Evolutionary conservation across 106 monocot genomes (phyloP).

Genomic region (Chionographis japonica): DNA sequence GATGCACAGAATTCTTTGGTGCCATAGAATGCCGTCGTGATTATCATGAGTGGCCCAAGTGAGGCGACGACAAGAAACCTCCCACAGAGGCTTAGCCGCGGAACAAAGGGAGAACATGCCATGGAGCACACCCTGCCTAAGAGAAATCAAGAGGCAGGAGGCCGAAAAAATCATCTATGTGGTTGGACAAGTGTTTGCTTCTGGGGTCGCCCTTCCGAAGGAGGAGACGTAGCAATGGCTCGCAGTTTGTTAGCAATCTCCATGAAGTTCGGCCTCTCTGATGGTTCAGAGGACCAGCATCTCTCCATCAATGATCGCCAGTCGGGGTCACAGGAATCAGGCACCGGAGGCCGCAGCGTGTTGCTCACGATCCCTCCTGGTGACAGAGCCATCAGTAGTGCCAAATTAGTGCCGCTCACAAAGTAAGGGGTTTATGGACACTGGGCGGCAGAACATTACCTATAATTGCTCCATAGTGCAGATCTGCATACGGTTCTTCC

Average conservation of each 20-base stretch:
- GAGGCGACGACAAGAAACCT: too few relatives aligned
- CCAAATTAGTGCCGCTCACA: too few relatives aligned
- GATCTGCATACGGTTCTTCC: conserved; percentile 46
- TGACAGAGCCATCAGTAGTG: neutral
- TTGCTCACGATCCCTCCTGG: conserved; percentile 41
- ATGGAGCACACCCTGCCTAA: too few relatives aligned
- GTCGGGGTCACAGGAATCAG: conserved; percentile 29
- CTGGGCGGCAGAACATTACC: conserved; percentile 4
- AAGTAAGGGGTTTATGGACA: too few relatives aligned
- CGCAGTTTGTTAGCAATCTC: conserved; percentile 28
- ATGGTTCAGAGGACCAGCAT: conserved; percentile 47
- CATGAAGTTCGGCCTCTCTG: conserved; percentile 36
- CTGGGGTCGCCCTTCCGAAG: conserved; percentile 6
- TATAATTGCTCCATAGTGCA: conserved; percentile 51
- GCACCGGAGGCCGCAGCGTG: conserved; percentile 34
- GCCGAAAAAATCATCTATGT: too few relatives aligned
- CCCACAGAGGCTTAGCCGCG: too few relatives aligned
- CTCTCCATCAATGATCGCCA: conserved; percentile 43
- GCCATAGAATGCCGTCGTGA: too few relatives aligned
- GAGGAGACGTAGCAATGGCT: conserved; percentile 20
- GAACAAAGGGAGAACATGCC: too few relatives aligned
- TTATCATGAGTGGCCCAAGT: too few relatives aligned
- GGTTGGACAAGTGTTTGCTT: too few relatives aligned
- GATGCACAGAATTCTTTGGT: too few relatives aligned
- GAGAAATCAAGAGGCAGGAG: too few relatives aligned